Evolutionary conservation across 2,329 filamentous ascomycete species (phyloP).

Genomic region (Tympanopsis confertula): DNA sequence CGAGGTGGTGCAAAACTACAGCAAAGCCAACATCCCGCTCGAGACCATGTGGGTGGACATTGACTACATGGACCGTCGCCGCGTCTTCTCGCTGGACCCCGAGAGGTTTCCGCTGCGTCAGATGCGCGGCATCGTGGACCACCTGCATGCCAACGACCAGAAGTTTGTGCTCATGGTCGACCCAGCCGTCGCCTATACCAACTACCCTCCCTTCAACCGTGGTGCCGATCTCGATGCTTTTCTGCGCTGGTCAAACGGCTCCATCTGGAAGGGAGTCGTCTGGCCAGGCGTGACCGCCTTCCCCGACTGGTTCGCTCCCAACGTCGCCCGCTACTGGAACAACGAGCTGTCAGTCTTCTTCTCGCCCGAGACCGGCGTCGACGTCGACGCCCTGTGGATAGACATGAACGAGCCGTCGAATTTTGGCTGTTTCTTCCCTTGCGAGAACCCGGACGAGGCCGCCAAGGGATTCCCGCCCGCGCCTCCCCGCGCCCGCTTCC

Average conservation of each 20-base stretch:
- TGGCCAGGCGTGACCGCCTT: constrained; percentile 67
- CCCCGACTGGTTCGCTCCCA: constrained; percentile 66
- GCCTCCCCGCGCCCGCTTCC: constrained; percentile 48
- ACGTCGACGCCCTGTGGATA: constrained; percentile 71
- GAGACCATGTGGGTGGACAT: constrained; percentile 29
- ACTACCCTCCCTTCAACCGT: constrained; percentile 38
- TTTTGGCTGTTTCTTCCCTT: constrained; percentile 41
- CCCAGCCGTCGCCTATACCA: constrained; percentile 25
- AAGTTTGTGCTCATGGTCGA: constrained; percentile 3
- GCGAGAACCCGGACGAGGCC: constrained; percentile 28
- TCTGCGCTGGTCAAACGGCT: constrained; percentile 39
- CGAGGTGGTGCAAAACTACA: constrained; percentile 28
- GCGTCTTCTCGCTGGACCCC: constrained; percentile 20
- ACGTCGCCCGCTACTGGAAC: constrained; percentile 58
- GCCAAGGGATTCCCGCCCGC: constrained; percentile 40
- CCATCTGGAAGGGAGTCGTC: constrained; percentile 51
- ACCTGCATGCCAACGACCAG: constrained; percentile 2
- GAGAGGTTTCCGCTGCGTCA: constrained; percentile 18
- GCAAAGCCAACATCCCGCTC: constrained; percentile 23
- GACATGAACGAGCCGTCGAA: constrained; percentile 47
- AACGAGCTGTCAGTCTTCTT: constrained; percentile 58
- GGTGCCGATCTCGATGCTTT: constrained; percentile 39
- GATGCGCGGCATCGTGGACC: constrained; percentile 1
- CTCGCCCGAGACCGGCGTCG: constrained; percentile 46
- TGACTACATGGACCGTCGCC: constrained; percentile 21